A percentile compares a stretch with the other conserved stretches of the same genome.
Evolutionary conservation across 1,284 basidiomycete species (phyloP).

Genomic region (Malassezia vespertilionis): DNA sequence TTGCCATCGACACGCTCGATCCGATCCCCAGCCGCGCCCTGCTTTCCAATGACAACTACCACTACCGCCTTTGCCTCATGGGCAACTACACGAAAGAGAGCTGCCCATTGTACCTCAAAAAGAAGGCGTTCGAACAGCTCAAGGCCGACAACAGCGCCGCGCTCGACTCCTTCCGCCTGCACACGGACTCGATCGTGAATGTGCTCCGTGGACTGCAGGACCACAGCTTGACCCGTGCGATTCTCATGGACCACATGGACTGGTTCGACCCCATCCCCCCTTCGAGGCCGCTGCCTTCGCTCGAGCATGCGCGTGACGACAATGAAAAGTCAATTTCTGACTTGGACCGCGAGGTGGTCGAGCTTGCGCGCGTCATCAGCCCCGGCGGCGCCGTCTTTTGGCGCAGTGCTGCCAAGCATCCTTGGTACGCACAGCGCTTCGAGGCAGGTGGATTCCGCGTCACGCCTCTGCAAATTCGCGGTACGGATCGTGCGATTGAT

Average conservation of each 20-base stretch:
- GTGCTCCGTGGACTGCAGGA: constrained; percentile 51
- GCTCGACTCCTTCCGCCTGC: constrained; percentile 61
- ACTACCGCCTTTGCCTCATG: constrained; percentile 52
- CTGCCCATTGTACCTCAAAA: constrained; percentile 65
- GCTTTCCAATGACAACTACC: constrained; percentile 44
- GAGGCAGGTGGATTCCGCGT: constrained; percentile 49
- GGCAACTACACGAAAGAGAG: constrained; percentile 60
- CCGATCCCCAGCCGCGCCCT: constrained; percentile 32
- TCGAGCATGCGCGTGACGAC: constrained; percentile 46
- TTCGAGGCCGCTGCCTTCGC: constrained; percentile 47
- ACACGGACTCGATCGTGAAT: constrained; percentile 66
- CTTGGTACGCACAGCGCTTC: constrained; percentile 64
- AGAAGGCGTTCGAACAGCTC: constrained; percentile 57
- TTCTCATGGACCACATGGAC: constrained; percentile 72
- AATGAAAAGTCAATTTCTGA: constrained; percentile 50
- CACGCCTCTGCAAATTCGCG: constrained; percentile 40
- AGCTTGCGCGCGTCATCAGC: constrained; percentile 58
- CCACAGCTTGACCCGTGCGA: constrained; percentile 42
- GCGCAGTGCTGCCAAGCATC: constrained; percentile 60
- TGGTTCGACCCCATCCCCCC: constrained; percentile 59
- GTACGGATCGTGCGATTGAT: constrained; percentile 52
- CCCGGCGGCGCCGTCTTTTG: constrained; percentile 60
- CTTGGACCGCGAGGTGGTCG: constrained; percentile 57
- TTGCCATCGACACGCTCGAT: constrained; percentile 46
- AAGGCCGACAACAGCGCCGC: constrained; percentile 52